These are phyloP conservation scores for Hypocreales sp. DNA, from an alignment of 2,329 filamentous ascomycete genomes.

Conservation along the genomic window DNA sequence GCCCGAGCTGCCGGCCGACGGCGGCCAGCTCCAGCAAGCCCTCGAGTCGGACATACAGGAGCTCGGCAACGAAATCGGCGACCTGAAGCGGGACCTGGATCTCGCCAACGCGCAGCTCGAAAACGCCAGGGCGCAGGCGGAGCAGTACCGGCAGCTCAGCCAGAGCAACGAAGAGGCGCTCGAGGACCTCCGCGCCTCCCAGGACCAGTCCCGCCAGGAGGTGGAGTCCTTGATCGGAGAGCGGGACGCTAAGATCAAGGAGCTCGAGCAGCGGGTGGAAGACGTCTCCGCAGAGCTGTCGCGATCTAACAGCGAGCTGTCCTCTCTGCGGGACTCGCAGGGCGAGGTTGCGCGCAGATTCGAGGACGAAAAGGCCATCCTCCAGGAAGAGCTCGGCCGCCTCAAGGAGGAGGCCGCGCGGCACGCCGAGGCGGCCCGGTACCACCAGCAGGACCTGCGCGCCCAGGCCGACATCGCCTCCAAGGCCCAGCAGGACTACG, in stretches of 20 bases:
- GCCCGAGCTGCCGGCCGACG: slow-evolving; percentile 26
- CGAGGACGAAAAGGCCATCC: slow-evolving; percentile 66
- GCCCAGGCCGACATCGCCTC: slow-evolving; percentile 87
- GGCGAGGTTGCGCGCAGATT: slow-evolving; percentile 54
- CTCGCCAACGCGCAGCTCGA: slow-evolving; percentile 68
- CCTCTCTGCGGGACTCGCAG: slow-evolving; percentile 63
- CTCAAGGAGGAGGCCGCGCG: slow-evolving; percentile 75
- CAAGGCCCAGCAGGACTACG: slow-evolving; percentile 88
- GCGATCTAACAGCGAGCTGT: slow-evolving; percentile 69
- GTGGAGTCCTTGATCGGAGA: slow-evolving; percentile 60
- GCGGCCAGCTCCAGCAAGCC: slow-evolving; percentile 30
- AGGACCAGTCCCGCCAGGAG: slow-evolving; percentile 79
- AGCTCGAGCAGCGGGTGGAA: slow-evolving; percentile 69
- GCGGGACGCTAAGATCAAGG: slow-evolving; percentile 65
- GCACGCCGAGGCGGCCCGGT: slow-evolving; percentile 63
- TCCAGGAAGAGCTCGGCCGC: slow-evolving; percentile 65
- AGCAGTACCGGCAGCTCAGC: slow-evolving; percentile 80
- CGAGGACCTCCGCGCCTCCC: slow-evolving; percentile 59
- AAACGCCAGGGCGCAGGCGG: slow-evolving; percentile 62
- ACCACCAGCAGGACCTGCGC: slow-evolving; percentile 82
- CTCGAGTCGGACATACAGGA: slow-evolving; percentile 57
- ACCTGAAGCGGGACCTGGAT: slow-evolving; percentile 78
- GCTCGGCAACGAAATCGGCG: slow-evolving; percentile 65
- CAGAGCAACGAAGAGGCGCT: slow-evolving; percentile 79
- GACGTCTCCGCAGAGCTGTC: slow-evolving; percentile 73